Percentiles rank a stretch among this genome's conserved stretches.
Evolutionary conservation across 305 asterid species (phyloP).

Genomic region (Fraxinus greggii): DNA sequence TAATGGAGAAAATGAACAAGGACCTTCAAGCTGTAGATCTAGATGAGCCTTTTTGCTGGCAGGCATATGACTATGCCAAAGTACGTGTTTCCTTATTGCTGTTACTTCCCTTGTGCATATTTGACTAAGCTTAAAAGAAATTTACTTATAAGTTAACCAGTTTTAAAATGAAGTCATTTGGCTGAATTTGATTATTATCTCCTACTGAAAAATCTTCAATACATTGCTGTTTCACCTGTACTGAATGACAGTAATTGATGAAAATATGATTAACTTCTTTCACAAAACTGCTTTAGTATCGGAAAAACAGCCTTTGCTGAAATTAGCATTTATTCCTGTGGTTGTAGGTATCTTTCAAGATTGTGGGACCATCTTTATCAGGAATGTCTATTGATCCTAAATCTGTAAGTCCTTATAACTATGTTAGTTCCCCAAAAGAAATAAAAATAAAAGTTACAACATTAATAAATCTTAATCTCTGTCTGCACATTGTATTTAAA

Average conservation of each 20-base stretch:
- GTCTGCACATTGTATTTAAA: not conserved
- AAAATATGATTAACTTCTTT: not conserved
- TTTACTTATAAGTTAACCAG: not conserved
- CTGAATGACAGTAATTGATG: not conserved
- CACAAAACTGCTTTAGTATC: conserved; percentile 17
- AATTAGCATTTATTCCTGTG: conserved; percentile 24
- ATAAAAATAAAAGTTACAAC: not conserved
- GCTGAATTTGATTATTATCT: not conserved
- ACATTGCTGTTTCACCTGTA: not conserved
- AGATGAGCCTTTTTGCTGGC: conserved; percentile 97
- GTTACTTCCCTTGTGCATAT: not conserved
- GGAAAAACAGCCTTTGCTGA: conserved; percentile 17
- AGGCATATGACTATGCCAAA: conserved; percentile 87
- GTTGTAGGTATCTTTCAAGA: conserved; percentile 90
- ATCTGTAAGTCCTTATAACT: conserved; percentile 58
- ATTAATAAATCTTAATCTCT: not conserved
- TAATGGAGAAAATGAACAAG: conserved; percentile 81
- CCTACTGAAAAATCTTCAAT: conserved; percentile 6
- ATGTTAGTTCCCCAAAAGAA: not conserved
- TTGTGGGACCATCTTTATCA: conserved; percentile 73
- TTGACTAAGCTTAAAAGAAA: not conserved
- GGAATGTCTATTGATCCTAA: conserved; percentile 91
- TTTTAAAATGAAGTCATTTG: not conserved
- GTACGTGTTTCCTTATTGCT: conserved; percentile 41
- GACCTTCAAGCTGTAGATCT: conserved; percentile 88